Percentiles rank a stretch among this genome's conserved stretches.
phyloP scores from a whole-genome alignment of 495 filamentous ascomycete species.

The Pseudoneurospora amorphoporcata region DNA sequence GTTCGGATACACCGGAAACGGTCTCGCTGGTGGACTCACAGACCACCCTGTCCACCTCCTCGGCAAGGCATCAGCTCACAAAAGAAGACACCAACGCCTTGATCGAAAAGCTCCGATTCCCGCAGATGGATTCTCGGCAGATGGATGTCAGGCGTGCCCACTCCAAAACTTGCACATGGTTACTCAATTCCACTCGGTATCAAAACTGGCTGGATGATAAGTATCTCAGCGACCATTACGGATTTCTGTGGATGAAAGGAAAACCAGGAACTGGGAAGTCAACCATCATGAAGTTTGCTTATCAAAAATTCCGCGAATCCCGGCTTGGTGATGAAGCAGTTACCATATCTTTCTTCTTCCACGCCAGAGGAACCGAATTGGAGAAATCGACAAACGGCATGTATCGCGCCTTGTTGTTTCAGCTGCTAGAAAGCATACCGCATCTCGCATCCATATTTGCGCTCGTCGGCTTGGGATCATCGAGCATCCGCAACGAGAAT shows the following conservation, averaged over 20 bases:
- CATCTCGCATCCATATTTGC: background rate
- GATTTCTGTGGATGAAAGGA: conserved; percentile 49
- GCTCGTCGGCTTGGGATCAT: background rate
- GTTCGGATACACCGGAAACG: background rate
- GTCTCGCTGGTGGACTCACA: background rate
- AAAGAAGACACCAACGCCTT: background rate
- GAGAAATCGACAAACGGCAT: conserved; percentile 44
- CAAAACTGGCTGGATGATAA: conserved; percentile 35
- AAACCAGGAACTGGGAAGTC: conserved; percentile 50
- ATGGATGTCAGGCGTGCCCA: conserved; percentile 28
- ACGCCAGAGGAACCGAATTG: conserved; percentile 28
- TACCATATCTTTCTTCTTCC: conserved; percentile 23
- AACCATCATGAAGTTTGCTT: conserved; percentile 21
- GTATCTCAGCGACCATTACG: conserved; percentile 29
- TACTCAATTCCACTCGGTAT: conserved; percentile 33
- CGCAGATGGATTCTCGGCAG: conserved; percentile 29
- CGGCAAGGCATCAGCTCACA: background rate
- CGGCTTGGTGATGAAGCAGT: background rate
- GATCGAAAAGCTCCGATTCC: conserved; percentile 26
- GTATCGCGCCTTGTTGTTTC: conserved; percentile 42
- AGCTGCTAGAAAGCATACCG: conserved; percentile 16
- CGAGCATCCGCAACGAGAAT: conserved; percentile 6
- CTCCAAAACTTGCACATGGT: conserved; percentile 40
- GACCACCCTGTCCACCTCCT: background rate
- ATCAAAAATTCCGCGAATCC: background rate